A percentile compares a stretch with the other conserved stretches of the same genome.
These are phyloP conservation scores for Apophysomyces trapeziformis DNA, from an alignment of 371 early-diverging fungal genomes.

Conservation along the genomic window DNA sequence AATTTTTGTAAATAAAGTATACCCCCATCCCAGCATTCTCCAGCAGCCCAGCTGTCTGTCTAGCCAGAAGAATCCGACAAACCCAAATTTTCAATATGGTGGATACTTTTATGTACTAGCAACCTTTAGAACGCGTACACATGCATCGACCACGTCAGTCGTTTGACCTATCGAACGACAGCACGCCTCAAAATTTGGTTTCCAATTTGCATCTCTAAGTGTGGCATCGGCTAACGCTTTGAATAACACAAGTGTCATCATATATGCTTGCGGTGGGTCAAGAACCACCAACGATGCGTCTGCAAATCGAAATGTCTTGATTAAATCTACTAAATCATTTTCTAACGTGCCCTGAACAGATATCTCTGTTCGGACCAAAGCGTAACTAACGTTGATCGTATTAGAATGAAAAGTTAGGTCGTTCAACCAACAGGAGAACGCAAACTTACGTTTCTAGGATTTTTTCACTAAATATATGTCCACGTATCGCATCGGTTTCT, in stretches of 20 bases:
- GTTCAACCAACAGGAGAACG: neutral
- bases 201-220: conserved; percentile 23
- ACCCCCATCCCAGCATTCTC: neutral
- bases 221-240: conserved; percentile 39
- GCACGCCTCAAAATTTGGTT: conserved; percentile 36
- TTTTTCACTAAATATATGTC: conserved; percentile 55
- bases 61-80: neutral
- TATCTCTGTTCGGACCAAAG: conserved; percentile 41
- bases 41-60: neutral
- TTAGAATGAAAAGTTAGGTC: conserved; percentile 1
- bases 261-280: conserved; percentile 48
- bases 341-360: conserved; percentile 36
- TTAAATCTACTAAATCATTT: conserved; percentile 50
- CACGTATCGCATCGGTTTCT: conserved; percentile 36
- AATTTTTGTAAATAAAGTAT: neutral
- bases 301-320: conserved; percentile 47
- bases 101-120: conserved; percentile 37
- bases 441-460: conserved; percentile 52
- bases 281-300: conserved; percentile 48
- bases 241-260: conserved; percentile 50
- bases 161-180: conserved; percentile 41
- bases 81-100: neutral
- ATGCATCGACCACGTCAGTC: conserved; percentile 46
- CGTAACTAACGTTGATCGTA: conserved; percentile 26
- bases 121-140: conserved; percentile 45